Evolutionary conservation across 805 yeast species (phyloP), one percentile per base, ranked within the genome.

Genomic region (Yamadazyma insecticola): DNA sequence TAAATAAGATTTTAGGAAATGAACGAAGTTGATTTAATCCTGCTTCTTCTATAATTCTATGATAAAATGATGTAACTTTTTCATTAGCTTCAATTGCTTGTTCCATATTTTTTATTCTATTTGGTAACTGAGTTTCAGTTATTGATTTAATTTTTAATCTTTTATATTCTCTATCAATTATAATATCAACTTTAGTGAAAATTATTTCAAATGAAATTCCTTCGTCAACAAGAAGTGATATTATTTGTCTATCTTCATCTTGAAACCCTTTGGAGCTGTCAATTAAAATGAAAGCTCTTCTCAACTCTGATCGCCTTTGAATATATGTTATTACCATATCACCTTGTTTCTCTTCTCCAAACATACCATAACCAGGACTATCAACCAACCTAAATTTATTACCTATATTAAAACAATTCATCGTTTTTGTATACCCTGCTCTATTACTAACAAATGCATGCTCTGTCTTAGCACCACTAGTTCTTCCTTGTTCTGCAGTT

Each of bases 301-400:
- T 60, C 14, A 88, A 58, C 19, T 67, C 72, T 33, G 62, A 53
- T 29, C 92, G 60, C 14, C 69, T 60, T 16, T 59, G 56, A 6
- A 89, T 53, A 47, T 86, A 88, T 21, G 76, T 74, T 45, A 76
- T 48, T 1, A 82, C 81, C 17, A 78, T 67, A 24, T 72, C 59
- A 2, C 96, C 97, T 50, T 89, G 96, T 42, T 64, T 57, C 6
- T 47, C 49, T 11, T 68, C 70, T 12, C 94, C 88, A 39, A 70
- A 75, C 23, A 58, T 69, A 2, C 97, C 97, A 52, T 89, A 89
- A 0, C 97, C 97, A 1, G 97, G 97, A 15, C 87, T 72, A 50
- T 89, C 97, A 2, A 87, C 74, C 3, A 89, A 46, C 38, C 86
- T 63, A 26, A 89, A 61, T 33, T 69, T 61, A 29, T 74, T 72